Base-by-base conservation (phyloP, 768 basidiomycete species). In the Tephrocybe sp. region DNA sequence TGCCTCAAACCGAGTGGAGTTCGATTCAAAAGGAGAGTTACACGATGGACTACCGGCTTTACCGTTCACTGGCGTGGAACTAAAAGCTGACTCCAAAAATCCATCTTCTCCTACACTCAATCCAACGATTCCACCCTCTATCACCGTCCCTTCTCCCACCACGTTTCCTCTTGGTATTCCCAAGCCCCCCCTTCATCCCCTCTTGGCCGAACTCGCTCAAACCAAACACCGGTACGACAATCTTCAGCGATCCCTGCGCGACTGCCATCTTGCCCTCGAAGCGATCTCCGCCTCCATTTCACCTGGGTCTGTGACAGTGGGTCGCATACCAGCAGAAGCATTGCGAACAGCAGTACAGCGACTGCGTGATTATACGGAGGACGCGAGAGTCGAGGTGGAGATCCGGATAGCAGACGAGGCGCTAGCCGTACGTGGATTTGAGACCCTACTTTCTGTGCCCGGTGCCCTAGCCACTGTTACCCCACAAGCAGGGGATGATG, bases 331-430 rank as follows among this genome's bases (percentile, higher is more conserved):
- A 6, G 24, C 58, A 3, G 66, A 72, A 4, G 64, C 81, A 14
- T 59, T 92, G 3, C 68, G 68, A 17, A 72, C 71, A 0, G 84
- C 82, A 4, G 67, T 88, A 15, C 73, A 80, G 21, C 75, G 90
- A 7, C 72, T 93, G 37, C 75, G 82, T 47, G 88, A 93, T 62
- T 88, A 79, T 61, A 80, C 80, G 4, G 90, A 92, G 62, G 90
- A 92, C 56, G 82, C 82, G 1, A 81, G 88, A 1, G 90, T 93
- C 9, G 90, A 93, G 62, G 69, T 93, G 18, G 90, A 93, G 68
- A 92, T 93, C 34, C 79, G 82, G 20, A 69, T 84, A 9, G 78
- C 86, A 2, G 90, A 93, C 61, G 89, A 89, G 55, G 77, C 75
- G 10, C 75, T 92, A 12, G 72, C 85, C 0, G 71, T 73, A 6